A percentile compares a stretch with the other conserved stretches of the same genome.
phyloP scores from a whole-genome alignment of 2,329 filamentous ascomycete species.

The Botrytis aclada region DNA sequence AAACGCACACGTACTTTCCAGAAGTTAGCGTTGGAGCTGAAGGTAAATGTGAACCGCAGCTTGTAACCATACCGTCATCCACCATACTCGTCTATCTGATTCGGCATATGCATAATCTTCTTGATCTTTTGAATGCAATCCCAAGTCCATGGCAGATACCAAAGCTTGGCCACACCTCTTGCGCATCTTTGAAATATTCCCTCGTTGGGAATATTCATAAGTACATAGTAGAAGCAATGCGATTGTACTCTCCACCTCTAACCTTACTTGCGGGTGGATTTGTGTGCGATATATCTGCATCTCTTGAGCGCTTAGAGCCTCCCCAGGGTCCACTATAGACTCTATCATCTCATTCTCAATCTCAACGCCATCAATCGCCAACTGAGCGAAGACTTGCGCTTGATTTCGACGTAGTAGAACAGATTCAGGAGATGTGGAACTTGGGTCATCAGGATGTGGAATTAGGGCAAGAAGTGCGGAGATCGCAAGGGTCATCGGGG shows the following conservation, averaged over 20 bases:
- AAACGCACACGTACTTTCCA: constrained; percentile 46
- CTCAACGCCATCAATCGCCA: constrained; percentile 48
- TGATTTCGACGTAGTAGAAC: constrained; percentile 46
- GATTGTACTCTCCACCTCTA: constrained; percentile 48
- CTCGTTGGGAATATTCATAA: constrained; percentile 53
- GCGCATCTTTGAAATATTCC: constrained; percentile 52
- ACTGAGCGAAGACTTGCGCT: constrained; percentile 48
- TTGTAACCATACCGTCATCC: constrained; percentile 47
- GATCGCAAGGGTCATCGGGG: constrained; percentile 47
- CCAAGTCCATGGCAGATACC: constrained; percentile 45
- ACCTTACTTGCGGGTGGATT: constrained; percentile 46
- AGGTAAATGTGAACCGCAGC: not conserved
- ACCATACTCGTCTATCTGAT: constrained; percentile 49
- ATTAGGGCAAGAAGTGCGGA: constrained; percentile 49
- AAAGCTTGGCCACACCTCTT: constrained; percentile 48
- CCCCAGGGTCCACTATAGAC: constrained; percentile 44
- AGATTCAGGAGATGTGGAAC: constrained; percentile 39
- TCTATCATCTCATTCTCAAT: constrained; percentile 48
- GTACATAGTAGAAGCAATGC: constrained; percentile 48
- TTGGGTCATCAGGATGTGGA: constrained; percentile 41
- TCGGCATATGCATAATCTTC: constrained; percentile 45
- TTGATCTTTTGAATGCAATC: constrained; percentile 42
- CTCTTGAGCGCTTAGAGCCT: constrained; percentile 41
- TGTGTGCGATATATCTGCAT: constrained; percentile 33
- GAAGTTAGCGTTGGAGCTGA: constrained; percentile 2